A percentile compares a stretch with the other conserved stretches of the same genome.
Evolutionary conservation across 2,329 filamentous ascomycete species (phyloP).

Genomic region (Phyllosticta citribraziliensis): DNA sequence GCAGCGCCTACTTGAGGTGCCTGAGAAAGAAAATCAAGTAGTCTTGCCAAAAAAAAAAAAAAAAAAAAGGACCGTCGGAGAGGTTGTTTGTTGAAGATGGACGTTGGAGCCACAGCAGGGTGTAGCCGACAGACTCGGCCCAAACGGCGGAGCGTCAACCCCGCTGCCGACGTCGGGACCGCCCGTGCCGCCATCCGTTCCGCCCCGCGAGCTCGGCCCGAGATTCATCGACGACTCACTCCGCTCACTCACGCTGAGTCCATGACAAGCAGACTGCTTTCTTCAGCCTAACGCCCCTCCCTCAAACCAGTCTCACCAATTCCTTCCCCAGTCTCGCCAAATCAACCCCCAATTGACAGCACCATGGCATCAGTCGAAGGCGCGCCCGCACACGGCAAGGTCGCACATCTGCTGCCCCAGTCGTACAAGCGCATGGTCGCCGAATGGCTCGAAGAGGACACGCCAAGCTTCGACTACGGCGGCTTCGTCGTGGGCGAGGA

Average conservation of each 20-base stretch:
- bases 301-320: too few species aligned
- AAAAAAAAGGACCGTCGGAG: too few species aligned
- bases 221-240: neutral
- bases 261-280: neutral
- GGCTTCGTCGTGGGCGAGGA: constrained; percentile 86
- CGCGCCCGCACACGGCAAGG: constrained; percentile 47
- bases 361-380: constrained; percentile 31
- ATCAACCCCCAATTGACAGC: neutral
- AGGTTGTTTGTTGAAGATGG: too few species aligned
- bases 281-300: neutral
- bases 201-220: neutral
- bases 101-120: too few species aligned
- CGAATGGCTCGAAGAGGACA: constrained; percentile 90
- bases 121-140: too few species aligned
- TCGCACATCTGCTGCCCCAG: constrained; percentile 68
- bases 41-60: too few species aligned
- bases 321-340: neutral
- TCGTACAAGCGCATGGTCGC: constrained; percentile 75
- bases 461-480: constrained; percentile 91
- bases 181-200: neutral
- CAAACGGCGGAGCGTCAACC: neutral
- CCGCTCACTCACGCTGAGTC: neutral
- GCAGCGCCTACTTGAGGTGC: too few species aligned
- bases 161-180: neutral
- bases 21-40: too few species aligned